phyloP scores from a whole-genome alignment of 1,139 yeast genomes.

The Suhomyces guaymorum region DNA sequence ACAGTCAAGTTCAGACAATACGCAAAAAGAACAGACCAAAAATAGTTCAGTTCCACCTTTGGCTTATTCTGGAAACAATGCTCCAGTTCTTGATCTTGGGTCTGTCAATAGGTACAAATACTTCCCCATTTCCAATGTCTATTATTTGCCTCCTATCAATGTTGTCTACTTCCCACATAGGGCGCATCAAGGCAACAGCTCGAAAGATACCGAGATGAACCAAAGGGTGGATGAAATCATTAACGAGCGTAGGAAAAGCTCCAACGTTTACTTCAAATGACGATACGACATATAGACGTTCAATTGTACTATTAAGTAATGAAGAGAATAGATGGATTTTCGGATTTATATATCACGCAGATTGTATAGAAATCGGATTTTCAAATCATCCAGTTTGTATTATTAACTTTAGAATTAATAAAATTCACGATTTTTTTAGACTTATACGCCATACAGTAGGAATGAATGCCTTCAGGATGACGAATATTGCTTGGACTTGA shows the following conservation, averaged over 20 bases:
- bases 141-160: slow-evolving; percentile 60
- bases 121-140: slow-evolving; percentile 56
- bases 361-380: too few relatives aligned
- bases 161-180: slow-evolving; percentile 63
- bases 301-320: too few relatives aligned
- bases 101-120: slow-evolving; percentile 44
- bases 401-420: too few relatives aligned
- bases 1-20: background rate
- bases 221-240: slow-evolving; percentile 12
- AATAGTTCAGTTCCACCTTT: slow-evolving; percentile 11
- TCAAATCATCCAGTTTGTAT: too few relatives aligned
- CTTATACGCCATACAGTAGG: too few relatives aligned
- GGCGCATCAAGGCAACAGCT: slow-evolving; percentile 33
- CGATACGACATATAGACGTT: too few relatives aligned
- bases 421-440: too few relatives aligned
- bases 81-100: slow-evolving; percentile 14
- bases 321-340: too few relatives aligned
- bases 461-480: too few relatives aligned
- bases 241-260: slow-evolving; percentile 18
- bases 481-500: too few relatives aligned
- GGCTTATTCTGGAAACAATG: slow-evolving; percentile 13
- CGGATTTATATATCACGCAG: too few relatives aligned
- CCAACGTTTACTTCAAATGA: slow-evolving; percentile 20
- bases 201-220: slow-evolving; percentile 8
- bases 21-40: slow-evolving; percentile 1